phyloP scores from a whole-genome alignment of 2,329 filamentous ascomycete genomes.

The Cordyceps pruinosa region DNA sequence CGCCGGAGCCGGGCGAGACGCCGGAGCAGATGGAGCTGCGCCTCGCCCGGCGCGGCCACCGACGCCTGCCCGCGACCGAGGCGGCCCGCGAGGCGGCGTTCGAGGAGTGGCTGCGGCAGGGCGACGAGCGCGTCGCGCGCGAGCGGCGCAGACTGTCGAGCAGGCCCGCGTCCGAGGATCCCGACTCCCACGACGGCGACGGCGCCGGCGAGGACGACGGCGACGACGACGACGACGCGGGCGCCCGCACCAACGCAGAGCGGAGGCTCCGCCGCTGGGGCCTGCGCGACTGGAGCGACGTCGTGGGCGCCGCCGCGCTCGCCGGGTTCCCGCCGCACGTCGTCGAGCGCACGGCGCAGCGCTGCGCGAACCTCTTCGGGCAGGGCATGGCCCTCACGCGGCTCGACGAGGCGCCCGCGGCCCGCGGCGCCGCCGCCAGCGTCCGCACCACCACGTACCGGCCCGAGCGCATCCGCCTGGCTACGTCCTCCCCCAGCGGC shows the following conservation, averaged over 20 bases:
- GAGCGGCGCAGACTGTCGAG: conserved; percentile 15
- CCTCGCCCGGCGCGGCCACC: conserved; percentile 37
- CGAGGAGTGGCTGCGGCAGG: conserved; percentile 27
- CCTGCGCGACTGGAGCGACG: conserved; percentile 75
- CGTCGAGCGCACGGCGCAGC: conserved; percentile 60
- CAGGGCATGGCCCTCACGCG: conserved; percentile 61
- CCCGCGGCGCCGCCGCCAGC: conserved; percentile 17
- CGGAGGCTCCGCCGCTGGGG: conserved; percentile 30
- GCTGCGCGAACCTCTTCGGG: conserved; percentile 70
- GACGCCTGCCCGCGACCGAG: conserved; percentile 22
- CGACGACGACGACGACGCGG: conserved; percentile 15
- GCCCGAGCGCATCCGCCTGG: conserved; percentile 23
- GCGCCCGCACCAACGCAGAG: conserved; percentile 17
- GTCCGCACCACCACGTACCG: conserved; percentile 24
- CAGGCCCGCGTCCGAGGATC: conserved; percentile 9
- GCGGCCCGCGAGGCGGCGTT: conserved; percentile 26
- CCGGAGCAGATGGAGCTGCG: conserved; percentile 39
- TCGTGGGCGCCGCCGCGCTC: conserved; percentile 71
- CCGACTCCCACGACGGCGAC: conserved; percentile 12
- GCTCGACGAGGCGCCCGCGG: conserved; percentile 34
- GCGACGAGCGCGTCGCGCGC: conserved; percentile 22
- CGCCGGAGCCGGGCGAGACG: conserved; percentile 37
- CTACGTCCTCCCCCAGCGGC: conserved; percentile 19
- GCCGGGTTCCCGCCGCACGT: conserved; percentile 60
- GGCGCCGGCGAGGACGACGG: conserved; percentile 14